phyloP scores from a whole-genome alignment of 345 rosid genomes.

The Brassica juncea region DNA sequence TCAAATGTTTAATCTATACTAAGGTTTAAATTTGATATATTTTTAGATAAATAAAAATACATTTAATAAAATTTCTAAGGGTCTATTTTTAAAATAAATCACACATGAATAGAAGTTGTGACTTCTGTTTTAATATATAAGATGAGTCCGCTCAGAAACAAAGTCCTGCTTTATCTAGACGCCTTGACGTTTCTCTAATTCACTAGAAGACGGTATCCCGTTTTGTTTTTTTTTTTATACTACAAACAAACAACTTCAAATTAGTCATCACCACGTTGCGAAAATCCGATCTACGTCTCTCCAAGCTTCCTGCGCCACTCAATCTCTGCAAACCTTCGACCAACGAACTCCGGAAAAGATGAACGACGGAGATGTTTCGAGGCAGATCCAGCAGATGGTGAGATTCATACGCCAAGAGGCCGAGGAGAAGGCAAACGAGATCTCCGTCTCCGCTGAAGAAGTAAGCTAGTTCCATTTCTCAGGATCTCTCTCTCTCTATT shows the following conservation, averaged over 20 bases:
- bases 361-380: slow-evolving; percentile 96
- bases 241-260: slow-evolving; percentile 32
- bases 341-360: slow-evolving; percentile 46
- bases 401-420: slow-evolving; percentile 98
- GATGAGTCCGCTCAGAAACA: slow-evolving; percentile 9
- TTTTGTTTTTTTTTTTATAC: neutral
- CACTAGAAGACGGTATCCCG: slow-evolving; percentile 10
- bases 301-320: slow-evolving; percentile 38
- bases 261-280: slow-evolving; percentile 36
- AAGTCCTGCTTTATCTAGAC: neutral
- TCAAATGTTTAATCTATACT: no score
- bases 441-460: slow-evolving; percentile 94
- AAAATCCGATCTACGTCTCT: slow-evolving; percentile 29
- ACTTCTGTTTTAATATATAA: no score
- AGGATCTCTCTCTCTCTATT: neutral
- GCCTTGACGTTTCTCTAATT: slow-evolving; percentile 8
- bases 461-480: slow-evolving; percentile 34
- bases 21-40: no score
- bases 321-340: slow-evolving; percentile 24
- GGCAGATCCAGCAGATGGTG: slow-evolving; percentile 99
- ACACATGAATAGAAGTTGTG: no score
- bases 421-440: slow-evolving; percentile 98
- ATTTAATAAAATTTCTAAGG: no score
- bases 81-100: no score
- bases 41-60: no score